Evolutionary conservation across 257 asterid species (phyloP).

Genomic region (Paulownia fortunei): DNA sequence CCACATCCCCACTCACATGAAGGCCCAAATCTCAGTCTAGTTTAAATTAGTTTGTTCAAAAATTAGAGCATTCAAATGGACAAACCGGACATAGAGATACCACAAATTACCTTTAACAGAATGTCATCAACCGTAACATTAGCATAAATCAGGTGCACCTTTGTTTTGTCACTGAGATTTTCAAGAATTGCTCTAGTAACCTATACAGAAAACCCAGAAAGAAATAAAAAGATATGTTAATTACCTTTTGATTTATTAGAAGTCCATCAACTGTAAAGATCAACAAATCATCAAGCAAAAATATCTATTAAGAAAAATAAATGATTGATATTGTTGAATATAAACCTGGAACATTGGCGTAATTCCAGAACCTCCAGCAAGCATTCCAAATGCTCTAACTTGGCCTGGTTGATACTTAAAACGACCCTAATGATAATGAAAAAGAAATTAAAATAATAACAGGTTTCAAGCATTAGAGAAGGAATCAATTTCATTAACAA

Average conservation of each 20-base stretch:
- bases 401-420: conserved; percentile 59
- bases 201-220: conserved; percentile 40
- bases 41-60: too few relatives aligned
- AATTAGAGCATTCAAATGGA: too few relatives aligned
- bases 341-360: conserved; percentile 71
- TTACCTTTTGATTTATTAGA: neutral
- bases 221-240: neutral
- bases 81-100: conserved; percentile 1
- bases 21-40: too few relatives aligned
- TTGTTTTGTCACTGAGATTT: conserved; percentile 75
- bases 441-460: neutral
- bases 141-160: conserved; percentile 85
- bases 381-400: conserved; percentile 66
- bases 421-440: conserved; percentile 48
- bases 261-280: neutral
- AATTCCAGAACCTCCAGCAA: conserved; percentile 69
- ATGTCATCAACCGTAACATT: conserved; percentile 81
- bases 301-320: neutral
- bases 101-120: conserved; percentile 67
- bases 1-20: too few relatives aligned
- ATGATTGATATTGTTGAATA: neutral
- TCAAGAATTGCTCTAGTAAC: conserved; percentile 87
- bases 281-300: neutral
- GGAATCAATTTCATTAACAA: neutral
- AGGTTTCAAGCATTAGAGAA: conserved; percentile 22